Percentiles rank a stretch among this genome's conserved stretches.
These are phyloP conservation scores for Gaertneriomyces sp. DNA, from an alignment of 192 early-diverging fungal genomes.

Conservation along the genomic window DNA sequence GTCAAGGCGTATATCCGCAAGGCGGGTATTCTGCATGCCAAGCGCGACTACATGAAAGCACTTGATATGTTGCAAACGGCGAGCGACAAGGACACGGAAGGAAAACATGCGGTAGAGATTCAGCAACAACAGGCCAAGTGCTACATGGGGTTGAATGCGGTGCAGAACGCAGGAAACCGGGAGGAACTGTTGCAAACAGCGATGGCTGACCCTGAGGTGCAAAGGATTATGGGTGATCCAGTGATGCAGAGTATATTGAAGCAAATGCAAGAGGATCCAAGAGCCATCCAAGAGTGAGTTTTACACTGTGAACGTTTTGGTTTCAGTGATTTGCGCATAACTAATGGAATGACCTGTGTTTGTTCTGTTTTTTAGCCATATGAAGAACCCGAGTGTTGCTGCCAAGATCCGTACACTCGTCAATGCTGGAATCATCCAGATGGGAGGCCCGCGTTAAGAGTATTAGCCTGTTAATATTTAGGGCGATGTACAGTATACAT, in stretches of 20 bases:
- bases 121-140: conserved; percentile 70
- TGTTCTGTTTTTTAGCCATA: conserved; percentile 49
- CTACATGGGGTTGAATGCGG: conserved; percentile 67
- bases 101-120: conserved; percentile 83
- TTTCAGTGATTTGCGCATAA: not conserved
- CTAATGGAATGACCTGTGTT: conserved; percentile 5
- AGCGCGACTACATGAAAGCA: conserved; percentile 81
- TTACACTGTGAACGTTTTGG: not conserved
- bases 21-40: conserved; percentile 82
- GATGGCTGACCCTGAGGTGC: conserved; percentile 89
- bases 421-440: conserved; percentile 68
- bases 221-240: conserved; percentile 83
- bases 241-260: conserved; percentile 95
- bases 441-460: not conserved
- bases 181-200: conserved; percentile 83
- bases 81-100: conserved; percentile 72
- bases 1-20: conserved; percentile 95
- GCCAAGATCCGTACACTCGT: conserved; percentile 91
- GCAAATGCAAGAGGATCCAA: conserved; percentile 95
- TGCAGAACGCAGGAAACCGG: conserved; percentile 56
- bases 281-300: conserved; percentile 76
- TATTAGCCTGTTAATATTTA: conserved; percentile 23
- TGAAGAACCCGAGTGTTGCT: conserved; percentile 94
- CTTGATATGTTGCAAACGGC: conserved; percentile 80
- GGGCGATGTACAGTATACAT: not conserved